Base-by-base conservation (phyloP, 192 early-diverging fungal genomes). In the Funneliformis geosporum region DNA sequence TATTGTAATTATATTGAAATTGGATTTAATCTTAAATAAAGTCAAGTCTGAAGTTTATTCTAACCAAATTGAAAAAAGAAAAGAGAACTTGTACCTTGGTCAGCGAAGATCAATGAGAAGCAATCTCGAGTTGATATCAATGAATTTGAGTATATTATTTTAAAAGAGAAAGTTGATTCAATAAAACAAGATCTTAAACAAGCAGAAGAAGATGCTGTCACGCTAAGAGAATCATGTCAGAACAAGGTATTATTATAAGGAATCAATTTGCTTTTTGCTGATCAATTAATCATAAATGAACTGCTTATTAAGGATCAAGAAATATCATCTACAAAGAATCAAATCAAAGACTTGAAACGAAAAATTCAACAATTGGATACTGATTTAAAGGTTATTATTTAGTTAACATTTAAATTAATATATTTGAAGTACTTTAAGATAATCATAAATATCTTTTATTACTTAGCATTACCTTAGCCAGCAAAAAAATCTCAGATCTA, bases 21-120 rank as follows among this genome's bases (percentile, higher is more conserved):
- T 33, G 33, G 33, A 33, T 33, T 33, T 21, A 33, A 69, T 23
- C 11, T 14, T 40, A 21, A 28, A 28, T 23, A 33, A 33, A 86
- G 94, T 92, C 50, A 99, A 98, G 82, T 98, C 98, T 0, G 91
- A 95, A 44, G 87, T 73, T n/a, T 93, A 94, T 80, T 90, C 95
- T 60, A 82, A 85, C 38, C 83, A 95, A 60, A 96, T 99, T 25
- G 95, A 95, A 80, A 85, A 92, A 67, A 90, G 94, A 79, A 99
- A 82, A 89, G 88, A 33, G 90, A 95, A 75, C 84, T 98, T 23
- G 91, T 80, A 88, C 92, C 27, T 80, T 86, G 60, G 84, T 96
- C n/a, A 92, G n/a, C n/a, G n/a, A n/a, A n/a, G n/a, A n/a, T 33
- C 2, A 33, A 2, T 33, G 33, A 0, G 2, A 97, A 33, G 33